Base-by-base conservation (phyloP, 495 filamentous ascomycete species). In the Penicillium ucsense region DNA sequence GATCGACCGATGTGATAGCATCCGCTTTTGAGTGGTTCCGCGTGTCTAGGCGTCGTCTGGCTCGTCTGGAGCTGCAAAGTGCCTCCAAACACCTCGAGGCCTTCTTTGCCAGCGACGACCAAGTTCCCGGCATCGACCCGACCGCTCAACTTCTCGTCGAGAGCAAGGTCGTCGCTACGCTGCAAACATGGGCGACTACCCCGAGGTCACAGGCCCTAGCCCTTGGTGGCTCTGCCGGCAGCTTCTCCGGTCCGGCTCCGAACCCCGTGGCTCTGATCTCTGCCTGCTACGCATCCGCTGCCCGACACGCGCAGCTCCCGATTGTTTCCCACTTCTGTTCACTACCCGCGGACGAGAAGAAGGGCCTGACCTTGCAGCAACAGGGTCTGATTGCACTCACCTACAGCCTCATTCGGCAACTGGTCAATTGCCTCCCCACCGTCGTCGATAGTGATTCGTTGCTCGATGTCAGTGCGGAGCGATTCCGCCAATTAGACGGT, bases 401-500 rank as follows among this genome's bases (percentile, higher is more conserved):
- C 1, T 74, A 76, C 47, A 71, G 70, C 42, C 45, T 74, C n/a
- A 73, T 74, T 12, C 66, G 70, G n/a, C 71, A 74, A 46, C 50
- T 74, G 47, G 65, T 74, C 33, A 68, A 74, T 46, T 60, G 60
- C 34, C 52, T 71, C 11, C 72, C 70, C 8, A 69, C 70, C 1
- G 62, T 72, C 10, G 49, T 67, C 9, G 62, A 71, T 48, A 64
- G 65, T 35, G 64, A 72, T 28, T 57, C 66, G 20, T 53, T 63
- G 12, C 61, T 65, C 35, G 63, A 66, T 40, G 46, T 74, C 27
- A 69, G 61, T 28, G 53, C 61, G 1, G 71, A 74, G 37, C 61
- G 68, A 2, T 65, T 74, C 40, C 62, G 57, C 9, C 54, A 52
- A n/a, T 45, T 74, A 28, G 60, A 72, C 30, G 68, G 67, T 34